Evolutionary conservation across 2,329 filamentous ascomycete genomes (phyloP), one percentile per base, ranked within the genome.

Genomic region (Stachybotrys chlorohalonatus): DNA sequence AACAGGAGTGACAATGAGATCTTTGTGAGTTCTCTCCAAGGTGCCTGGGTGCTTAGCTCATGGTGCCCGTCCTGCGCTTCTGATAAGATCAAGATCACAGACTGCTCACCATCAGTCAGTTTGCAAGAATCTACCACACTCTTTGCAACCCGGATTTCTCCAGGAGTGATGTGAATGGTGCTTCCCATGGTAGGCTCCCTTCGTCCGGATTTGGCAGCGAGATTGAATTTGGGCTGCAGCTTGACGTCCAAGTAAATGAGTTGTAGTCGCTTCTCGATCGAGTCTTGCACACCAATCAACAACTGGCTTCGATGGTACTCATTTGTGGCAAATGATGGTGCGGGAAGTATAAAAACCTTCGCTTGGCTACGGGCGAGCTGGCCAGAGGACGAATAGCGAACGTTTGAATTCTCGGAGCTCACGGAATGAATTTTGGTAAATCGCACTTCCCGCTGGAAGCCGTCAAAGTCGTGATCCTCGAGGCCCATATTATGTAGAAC

Each of bases 81-180:
- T 3, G 84, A 87, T 13, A 93, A 71, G 31, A 89, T 83, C 3
- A 91, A 71, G 52, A 92, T 86, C 59, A 85, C 83, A 36, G 85
- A 83, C 53, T 87, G 75, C 31, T 78, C 75, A 1, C 84, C 84
- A 66, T 92, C 87, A 5, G 78, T 75, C 48, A 92, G 68, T 62
- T 84, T 87, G 68, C 86, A 89, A 7, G 86, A 87, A 69, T 91
- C 88, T 31, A 85, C 78, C 15, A 92, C 83, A 58, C 83, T 84
- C 54, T 86, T 78, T 8, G 83, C 83, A 62, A 84, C 80, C 53
- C 80, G 76, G 36, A 79, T 71, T 52, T 82, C 75, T 1, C 78
- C 74, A 39, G 70, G 64, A 7, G 64, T 59, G n/a, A 71, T 56
- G 24, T 63, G 59, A n/a, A 70, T 62, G 31, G 54, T 59, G 15